Percentiles rank a stretch among this genome's conserved stretches.
phyloP scores from a whole-genome alignment of 345 rosid genomes.

The Sonneratia caseolaris region DNA sequence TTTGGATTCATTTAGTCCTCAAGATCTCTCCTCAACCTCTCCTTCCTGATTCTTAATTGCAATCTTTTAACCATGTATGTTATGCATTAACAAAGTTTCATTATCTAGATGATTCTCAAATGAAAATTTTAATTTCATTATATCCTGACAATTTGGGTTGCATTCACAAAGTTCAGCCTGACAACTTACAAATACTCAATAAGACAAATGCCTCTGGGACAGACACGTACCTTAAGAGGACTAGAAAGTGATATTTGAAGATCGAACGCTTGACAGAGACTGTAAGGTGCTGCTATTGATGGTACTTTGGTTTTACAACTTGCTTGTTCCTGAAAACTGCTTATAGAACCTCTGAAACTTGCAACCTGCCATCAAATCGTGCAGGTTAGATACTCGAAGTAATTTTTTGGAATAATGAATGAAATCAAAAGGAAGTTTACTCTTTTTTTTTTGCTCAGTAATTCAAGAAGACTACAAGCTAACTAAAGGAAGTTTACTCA shows the following conservation, averaged over 20 bases:
- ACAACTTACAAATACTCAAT: background rate
- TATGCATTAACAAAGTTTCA: background rate
- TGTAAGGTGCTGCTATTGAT: conserved; percentile 56
- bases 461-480: too few species aligned
- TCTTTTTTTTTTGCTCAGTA: too few species aligned
- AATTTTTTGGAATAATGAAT: background rate
- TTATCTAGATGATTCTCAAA: background rate
- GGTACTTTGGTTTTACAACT: conserved; percentile 54
- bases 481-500: background rate
- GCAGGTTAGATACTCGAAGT: conserved; percentile 10
- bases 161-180: background rate
- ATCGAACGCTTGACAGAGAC: conserved; percentile 63
- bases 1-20: background rate
- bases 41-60: background rate
- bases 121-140: background rate
- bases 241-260: conserved; percentile 56
- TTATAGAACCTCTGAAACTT: conserved; percentile 77
- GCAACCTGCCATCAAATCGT: conserved; percentile 55
- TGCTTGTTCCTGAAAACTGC: conserved; percentile 89
- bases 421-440: background rate
- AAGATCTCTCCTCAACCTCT: background rate
- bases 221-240: conserved; percentile 50
- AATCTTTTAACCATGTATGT: background rate
- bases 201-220: background rate
- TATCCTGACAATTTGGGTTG: background rate